Conservation (phyloP, 2,329 filamentous ascomycete genomes). For the Periconia sp. region DNA sequence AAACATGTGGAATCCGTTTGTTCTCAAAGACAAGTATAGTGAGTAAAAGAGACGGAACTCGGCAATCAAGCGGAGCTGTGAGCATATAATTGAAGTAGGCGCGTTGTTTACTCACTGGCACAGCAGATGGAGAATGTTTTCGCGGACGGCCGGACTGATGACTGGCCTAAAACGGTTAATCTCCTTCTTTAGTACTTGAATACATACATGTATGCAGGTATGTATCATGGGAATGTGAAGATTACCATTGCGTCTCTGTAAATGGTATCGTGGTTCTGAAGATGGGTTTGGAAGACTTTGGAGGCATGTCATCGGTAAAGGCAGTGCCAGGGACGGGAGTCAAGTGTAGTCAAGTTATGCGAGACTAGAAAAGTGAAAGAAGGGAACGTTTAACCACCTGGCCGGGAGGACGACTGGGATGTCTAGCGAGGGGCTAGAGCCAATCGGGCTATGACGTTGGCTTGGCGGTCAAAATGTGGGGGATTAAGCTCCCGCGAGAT, state of each 20-base stretch:
- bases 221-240: not conserved
- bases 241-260: conserved; percentile 61
- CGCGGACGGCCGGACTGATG: conserved; percentile 60
- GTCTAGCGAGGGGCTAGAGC: not conserved
- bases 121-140: conserved; percentile 66
- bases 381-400: not conserved
- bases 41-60: not conserved
- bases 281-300: conserved; percentile 41
- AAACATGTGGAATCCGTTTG: too few species aligned
- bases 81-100: too few species aligned
- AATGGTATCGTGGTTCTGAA: conserved; percentile 69
- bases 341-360: too few species aligned
- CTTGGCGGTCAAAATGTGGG: not conserved
- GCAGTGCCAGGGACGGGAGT: not conserved
- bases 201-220: not conserved
- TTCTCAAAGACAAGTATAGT: too few species aligned
- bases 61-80: too few species aligned
- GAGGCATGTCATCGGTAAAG: not conserved
- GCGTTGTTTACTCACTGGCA: conserved; percentile 59
- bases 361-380: too few species aligned
- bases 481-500: not conserved
- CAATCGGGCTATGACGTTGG: conserved; percentile 1
- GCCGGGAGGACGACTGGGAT: not conserved
- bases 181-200: not conserved
- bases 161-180: conserved; percentile 56